phyloP scores from a whole-genome alignment of 805 yeast species.

The Candida coleopterorum region DNA sequence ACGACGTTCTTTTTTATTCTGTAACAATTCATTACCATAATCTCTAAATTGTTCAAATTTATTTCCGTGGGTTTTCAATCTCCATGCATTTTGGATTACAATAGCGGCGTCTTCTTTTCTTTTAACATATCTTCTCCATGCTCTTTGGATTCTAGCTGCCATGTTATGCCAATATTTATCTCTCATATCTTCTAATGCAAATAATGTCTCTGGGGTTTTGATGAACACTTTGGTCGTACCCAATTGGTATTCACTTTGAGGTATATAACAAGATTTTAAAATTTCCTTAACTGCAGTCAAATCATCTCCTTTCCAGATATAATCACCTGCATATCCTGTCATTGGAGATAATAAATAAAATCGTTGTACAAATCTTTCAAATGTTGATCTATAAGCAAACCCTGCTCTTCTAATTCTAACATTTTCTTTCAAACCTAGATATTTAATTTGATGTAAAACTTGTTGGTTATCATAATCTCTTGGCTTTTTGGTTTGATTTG shows the following conservation, averaged over 20 bases:
- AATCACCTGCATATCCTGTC: constrained; percentile 87
- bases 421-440: constrained; percentile 92
- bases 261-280: constrained; percentile 57
- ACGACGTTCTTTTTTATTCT: constrained; percentile 82
- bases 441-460: constrained; percentile 92
- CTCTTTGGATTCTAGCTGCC: constrained; percentile 97
- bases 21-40: constrained; percentile 66
- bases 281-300: constrained; percentile 49
- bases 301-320: constrained; percentile 55
- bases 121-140: constrained; percentile 82
- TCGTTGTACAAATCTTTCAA: constrained; percentile 92
- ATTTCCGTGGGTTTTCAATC: constrained; percentile 75
- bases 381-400: constrained; percentile 94
- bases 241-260: constrained; percentile 77
- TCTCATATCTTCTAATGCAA: constrained; percentile 92
- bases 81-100: constrained; percentile 76
- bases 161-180: constrained; percentile 97
- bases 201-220: constrained; percentile 93
- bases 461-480: constrained; percentile 83
- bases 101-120: constrained; percentile 84
- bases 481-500: constrained; percentile 90
- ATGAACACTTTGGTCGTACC: constrained; percentile 92
- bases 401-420: constrained; percentile 98
- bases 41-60: constrained; percentile 82
- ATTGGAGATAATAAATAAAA: constrained; percentile 81